Conservation (phyloP, 768 basidiomycete species). For the Phaeotremella fagi region DNA sequence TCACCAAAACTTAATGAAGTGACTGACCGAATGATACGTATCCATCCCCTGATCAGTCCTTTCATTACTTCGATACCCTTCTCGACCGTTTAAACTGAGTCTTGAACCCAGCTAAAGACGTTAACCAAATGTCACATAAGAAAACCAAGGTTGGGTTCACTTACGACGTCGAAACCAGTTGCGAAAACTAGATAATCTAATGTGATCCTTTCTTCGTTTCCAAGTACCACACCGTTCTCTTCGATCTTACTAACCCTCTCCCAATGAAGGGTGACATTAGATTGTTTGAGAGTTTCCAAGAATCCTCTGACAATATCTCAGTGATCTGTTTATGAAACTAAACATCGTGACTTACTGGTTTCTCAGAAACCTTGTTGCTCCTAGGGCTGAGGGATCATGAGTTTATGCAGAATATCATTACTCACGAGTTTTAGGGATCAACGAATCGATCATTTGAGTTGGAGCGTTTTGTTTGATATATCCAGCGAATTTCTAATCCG, state of each 20-base stretch:
- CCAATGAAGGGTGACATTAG: slow-evolving; percentile 16
- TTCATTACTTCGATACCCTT: slow-evolving; percentile 4
- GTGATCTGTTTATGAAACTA: neutral
- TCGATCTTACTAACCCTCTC: slow-evolving; percentile 4
- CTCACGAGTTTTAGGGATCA: neutral
- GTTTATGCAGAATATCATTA: neutral
- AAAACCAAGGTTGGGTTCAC: neutral
- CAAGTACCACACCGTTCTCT: neutral
- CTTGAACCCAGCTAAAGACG: slow-evolving; percentile 6
- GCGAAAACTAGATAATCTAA: slow-evolving; percentile 20
- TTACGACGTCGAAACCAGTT: slow-evolving; percentile 26
- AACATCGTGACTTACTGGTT: neutral
- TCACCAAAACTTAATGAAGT: neutral
- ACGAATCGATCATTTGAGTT: neutral
- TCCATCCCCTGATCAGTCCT: neutral
- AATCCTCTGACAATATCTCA: slow-evolving; percentile 10
- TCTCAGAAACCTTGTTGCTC: neutral
- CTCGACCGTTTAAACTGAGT: slow-evolving; percentile 16
- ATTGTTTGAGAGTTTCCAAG: slow-evolving; percentile 9
- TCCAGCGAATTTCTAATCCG: neutral
- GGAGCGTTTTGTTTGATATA: neutral
- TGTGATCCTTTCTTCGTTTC: slow-evolving; percentile 2
- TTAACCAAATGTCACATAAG: too few relatives aligned
- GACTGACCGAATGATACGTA: slow-evolving; percentile 21
- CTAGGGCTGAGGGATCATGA: neutral